A percentile compares a stretch with the other conserved stretches of the same genome.
phyloP scores from a whole-genome alignment of 2,329 filamentous ascomycete species.

The Fusarium chaquense region DNA sequence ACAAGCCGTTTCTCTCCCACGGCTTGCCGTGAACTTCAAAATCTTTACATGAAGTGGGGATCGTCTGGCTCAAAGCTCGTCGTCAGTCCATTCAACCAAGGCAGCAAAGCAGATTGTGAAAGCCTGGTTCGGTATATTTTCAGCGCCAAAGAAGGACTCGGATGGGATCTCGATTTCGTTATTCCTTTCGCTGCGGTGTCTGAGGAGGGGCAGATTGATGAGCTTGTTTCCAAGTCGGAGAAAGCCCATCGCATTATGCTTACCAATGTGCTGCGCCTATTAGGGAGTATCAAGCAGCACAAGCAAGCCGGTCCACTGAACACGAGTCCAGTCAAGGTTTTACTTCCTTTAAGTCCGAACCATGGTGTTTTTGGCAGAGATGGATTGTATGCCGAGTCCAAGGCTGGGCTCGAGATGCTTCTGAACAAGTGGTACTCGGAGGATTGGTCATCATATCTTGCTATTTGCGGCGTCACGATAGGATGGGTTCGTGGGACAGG shows the following conservation, averaged over 20 bases:
- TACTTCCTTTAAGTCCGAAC: not conserved
- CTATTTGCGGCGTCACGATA: not conserved
- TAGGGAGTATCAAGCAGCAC: not conserved
- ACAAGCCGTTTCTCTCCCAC: not conserved
- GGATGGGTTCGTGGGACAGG: not conserved
- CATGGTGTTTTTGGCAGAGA: not conserved
- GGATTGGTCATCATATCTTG: not conserved
- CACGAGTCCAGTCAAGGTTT: not conserved
- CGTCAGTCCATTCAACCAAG: not conserved
- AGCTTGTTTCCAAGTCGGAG: not conserved
- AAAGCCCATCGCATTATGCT: not conserved
- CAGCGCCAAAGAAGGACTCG: not conserved
- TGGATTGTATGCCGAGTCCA: not conserved
- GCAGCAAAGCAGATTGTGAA: not conserved
- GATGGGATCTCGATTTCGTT: not conserved
- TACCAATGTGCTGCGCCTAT: not conserved
- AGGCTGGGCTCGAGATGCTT: not conserved
- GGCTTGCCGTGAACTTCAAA: not conserved
- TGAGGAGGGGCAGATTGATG: not conserved
- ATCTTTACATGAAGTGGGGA: not conserved
- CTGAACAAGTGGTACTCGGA: not conserved
- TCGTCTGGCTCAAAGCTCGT: not conserved
- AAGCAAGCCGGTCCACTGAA: not conserved
- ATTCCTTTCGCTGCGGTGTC: not conserved
- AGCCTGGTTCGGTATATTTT: not conserved